Conservation (phyloP, 2,329 filamentous ascomycete genomes). For the Venturia pyrina region DNA sequence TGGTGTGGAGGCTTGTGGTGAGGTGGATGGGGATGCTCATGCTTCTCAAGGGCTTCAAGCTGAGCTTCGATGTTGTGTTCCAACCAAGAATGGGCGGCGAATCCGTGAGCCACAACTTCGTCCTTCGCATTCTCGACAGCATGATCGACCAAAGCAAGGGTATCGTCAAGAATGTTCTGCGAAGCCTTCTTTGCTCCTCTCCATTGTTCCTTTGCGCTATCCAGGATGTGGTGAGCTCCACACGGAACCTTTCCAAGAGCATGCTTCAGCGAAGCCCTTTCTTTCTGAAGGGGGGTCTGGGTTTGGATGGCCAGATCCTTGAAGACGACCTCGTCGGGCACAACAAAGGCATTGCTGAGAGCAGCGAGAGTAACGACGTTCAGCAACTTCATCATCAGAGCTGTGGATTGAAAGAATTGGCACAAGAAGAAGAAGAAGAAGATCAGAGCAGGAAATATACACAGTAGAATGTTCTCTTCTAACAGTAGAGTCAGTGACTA, state of each 20-base stretch:
- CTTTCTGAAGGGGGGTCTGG: constrained; percentile 17
- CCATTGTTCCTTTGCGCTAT: constrained; percentile 22
- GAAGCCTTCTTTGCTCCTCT: constrained; percentile 28
- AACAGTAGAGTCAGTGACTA: neutral
- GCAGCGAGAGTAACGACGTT: constrained; percentile 40
- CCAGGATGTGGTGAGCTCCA: constrained; percentile 25
- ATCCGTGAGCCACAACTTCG: constrained; percentile 19
- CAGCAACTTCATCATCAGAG: constrained; percentile 36
- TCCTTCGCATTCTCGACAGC: constrained; percentile 36
- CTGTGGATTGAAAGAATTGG: neutral
- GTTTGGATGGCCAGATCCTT: constrained; percentile 31
- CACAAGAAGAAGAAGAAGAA: neutral
- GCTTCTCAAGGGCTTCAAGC: constrained; percentile 2
- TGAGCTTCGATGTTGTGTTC: constrained; percentile 15
- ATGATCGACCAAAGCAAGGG: constrained; percentile 34
- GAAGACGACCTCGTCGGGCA: constrained; percentile 41
- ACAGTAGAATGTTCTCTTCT: too few relatives aligned
- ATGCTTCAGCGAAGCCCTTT: constrained; percentile 13
- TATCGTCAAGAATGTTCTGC: constrained; percentile 36
- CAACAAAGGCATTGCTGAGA: constrained; percentile 40
- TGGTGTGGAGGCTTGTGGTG: constrained; percentile 18
- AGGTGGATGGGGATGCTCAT: constrained; percentile 14
- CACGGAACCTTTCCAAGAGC: constrained; percentile 23
- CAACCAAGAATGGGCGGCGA: constrained; percentile 21
- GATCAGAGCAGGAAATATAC: neutral